A percentile compares a stretch with the other conserved stretches of the same genome.
These are phyloP conservation scores for Zymoseptoria pseudotritici DNA, from an alignment of 2,329 filamentous ascomycete species.

Conservation along the genomic window DNA sequence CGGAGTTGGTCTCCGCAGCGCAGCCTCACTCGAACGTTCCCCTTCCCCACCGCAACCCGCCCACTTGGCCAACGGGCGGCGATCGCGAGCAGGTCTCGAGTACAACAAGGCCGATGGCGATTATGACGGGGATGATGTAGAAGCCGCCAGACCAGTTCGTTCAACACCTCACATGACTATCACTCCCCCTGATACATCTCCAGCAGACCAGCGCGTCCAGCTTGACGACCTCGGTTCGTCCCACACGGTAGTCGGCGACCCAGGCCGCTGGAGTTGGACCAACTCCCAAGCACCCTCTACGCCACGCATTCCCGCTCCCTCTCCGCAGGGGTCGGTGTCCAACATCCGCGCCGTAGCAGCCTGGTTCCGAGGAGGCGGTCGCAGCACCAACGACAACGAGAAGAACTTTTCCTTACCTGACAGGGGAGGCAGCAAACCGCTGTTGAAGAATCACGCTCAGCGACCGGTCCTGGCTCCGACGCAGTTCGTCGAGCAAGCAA, in stretches of 20 bases:
- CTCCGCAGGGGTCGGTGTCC: constrained; percentile 1
- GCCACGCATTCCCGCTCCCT: constrained; percentile 13
- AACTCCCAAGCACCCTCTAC: constrained; percentile 24
- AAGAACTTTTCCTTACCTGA: not conserved
- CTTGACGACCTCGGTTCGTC: not conserved
- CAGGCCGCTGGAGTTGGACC: constrained; percentile 23
- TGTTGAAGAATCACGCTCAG: constrained; percentile 13
- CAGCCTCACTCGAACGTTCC: not conserved
- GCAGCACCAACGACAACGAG: not conserved
- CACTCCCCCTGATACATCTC: not conserved
- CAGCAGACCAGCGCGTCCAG: not conserved
- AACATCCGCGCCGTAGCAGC: constrained; percentile 4
- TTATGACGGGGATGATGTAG: not conserved
- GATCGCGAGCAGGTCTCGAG: not conserved
- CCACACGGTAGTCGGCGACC: not conserved
- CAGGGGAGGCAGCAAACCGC: not conserved
- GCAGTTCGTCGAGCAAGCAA: not conserved
- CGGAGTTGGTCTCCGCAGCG: not conserved
- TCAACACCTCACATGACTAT: not conserved
- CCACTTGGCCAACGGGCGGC: not conserved
- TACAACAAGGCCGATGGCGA: not conserved
- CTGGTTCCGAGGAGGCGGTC: constrained; percentile 3
- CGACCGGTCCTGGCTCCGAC: constrained; percentile 5
- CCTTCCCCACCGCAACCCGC: not conserved
- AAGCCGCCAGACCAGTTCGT: not conserved